Percentiles rank a stretch among this genome's conserved stretches.
Evolutionary conservation across 805 yeast genomes (phyloP).

Genomic region (Wickerhamomyces sydowiorum): DNA sequence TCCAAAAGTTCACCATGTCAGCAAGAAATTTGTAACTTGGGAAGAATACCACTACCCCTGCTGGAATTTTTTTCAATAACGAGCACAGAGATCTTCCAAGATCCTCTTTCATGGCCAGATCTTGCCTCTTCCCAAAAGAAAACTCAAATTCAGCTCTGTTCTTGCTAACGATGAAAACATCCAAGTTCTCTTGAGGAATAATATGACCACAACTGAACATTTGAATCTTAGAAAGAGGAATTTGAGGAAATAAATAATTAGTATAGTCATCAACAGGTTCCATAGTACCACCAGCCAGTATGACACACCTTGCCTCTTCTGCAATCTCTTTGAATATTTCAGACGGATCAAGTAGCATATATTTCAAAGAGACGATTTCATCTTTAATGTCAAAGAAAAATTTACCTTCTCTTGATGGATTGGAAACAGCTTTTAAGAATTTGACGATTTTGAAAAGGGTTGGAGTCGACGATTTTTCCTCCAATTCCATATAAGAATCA

Average conservation of each 20-base stretch:
- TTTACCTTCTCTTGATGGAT: slow-evolving; percentile 77
- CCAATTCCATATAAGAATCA: slow-evolving; percentile 55
- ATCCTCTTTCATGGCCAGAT: slow-evolving; percentile 35
- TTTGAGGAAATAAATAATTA: slow-evolving; percentile 58
- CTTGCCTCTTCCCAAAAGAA: slow-evolving; percentile 59
- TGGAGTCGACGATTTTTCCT: slow-evolving; percentile 30
- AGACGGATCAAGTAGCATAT: slow-evolving; percentile 77
- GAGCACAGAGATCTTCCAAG: slow-evolving; percentile 46
- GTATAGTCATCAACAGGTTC: slow-evolving; percentile 76
- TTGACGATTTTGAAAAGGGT: slow-evolving; percentile 58
- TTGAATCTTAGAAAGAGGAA: slow-evolving; percentile 35
- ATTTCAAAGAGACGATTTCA: slow-evolving; percentile 38
- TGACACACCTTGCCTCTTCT: slow-evolving; percentile 58
- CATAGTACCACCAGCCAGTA: slow-evolving; percentile 95
- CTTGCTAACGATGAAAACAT: slow-evolving; percentile 46
- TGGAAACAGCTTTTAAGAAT: slow-evolving; percentile 59
- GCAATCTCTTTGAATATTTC: slow-evolving; percentile 61
- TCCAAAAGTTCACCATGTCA: slow-evolving; percentile 50
- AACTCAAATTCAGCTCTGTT: slow-evolving; percentile 44
- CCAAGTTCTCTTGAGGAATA: slow-evolving; percentile 63
- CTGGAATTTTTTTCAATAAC: slow-evolving; percentile 46
- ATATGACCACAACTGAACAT: slow-evolving; percentile 78
- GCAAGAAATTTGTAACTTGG: slow-evolving; percentile 77
- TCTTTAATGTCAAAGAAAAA: slow-evolving; percentile 53
- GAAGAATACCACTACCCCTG: slow-evolving; percentile 75